phyloP scores from a whole-genome alignment of 208 protist genomes.

The Wallacemonas sp. region DNA sequence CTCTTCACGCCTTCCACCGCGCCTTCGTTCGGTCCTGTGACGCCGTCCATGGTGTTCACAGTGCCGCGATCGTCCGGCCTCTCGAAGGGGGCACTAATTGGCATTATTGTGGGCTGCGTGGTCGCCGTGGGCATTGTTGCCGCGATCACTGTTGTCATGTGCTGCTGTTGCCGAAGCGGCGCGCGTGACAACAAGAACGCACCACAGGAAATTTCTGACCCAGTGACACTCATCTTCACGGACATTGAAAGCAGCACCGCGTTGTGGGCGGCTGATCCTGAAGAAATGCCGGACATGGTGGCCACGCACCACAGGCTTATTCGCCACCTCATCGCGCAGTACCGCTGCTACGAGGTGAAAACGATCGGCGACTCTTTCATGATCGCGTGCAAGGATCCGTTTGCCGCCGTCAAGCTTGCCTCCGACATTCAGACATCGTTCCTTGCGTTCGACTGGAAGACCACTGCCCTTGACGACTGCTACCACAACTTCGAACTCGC shows the following conservation, averaged over 20 bases:
- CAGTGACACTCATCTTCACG: slow-evolving; percentile 72
- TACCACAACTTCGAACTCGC: background rate
- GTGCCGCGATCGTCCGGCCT: too few species aligned
- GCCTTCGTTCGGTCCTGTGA: background rate
- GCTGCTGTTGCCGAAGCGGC: slow-evolving; percentile 5
- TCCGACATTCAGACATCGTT: slow-evolving; percentile 52
- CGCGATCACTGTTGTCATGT: background rate
- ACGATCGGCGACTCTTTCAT: slow-evolving; percentile 87
- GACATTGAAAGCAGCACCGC: slow-evolving; percentile 82
- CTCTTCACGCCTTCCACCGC: background rate
- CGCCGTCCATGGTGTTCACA: background rate
- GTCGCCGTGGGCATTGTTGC: background rate
- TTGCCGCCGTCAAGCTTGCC: slow-evolving; percentile 36
- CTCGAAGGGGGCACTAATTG: slow-evolving; percentile 14
- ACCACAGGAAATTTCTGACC: slow-evolving; percentile 29
- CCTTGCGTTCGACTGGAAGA: slow-evolving; percentile 54
- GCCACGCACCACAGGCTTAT: slow-evolving; percentile 28
- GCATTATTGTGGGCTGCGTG: slow-evolving; percentile 25
- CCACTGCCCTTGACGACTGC: slow-evolving; percentile 18
- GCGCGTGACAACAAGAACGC: slow-evolving; percentile 43
- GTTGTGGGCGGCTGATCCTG: slow-evolving; percentile 48
- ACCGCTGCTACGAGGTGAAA: slow-evolving; percentile 85
- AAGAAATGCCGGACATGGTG: background rate
- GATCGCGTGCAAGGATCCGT: slow-evolving; percentile 60
- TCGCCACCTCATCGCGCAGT: slow-evolving; percentile 47